Evolutionary conservation across 805 yeast species (phyloP).

Genomic region (Nakazawaea holstii): DNA sequence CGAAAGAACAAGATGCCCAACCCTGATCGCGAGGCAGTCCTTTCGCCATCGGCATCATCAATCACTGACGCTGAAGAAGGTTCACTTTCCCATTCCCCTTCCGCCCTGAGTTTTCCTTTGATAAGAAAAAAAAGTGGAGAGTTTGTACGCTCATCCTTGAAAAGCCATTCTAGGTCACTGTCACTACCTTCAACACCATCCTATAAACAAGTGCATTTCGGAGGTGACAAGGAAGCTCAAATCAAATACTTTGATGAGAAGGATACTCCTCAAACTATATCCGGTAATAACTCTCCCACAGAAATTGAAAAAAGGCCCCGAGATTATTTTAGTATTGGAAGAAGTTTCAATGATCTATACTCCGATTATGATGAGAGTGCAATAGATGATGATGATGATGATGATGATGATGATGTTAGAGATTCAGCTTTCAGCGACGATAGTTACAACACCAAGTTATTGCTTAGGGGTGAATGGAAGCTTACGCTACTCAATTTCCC

Average conservation of each 20-base stretch:
- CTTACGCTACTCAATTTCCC: conserved; percentile 37
- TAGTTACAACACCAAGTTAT: conserved; percentile 4
- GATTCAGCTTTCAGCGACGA: conserved; percentile 17
- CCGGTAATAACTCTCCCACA: conserved; percentile 59
- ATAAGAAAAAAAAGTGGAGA: conserved; percentile 87
- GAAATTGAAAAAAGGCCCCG: conserved; percentile 27
- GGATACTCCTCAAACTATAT: conserved; percentile 75
- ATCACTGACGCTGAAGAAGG: not conserved
- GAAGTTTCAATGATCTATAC: conserved; percentile 21
- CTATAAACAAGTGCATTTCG: conserved; percentile 78
- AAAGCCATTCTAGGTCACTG: conserved; percentile 20
- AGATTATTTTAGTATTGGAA: conserved; percentile 18
- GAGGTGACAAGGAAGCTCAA: conserved; percentile 57
- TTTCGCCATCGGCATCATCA: conserved; percentile 2
- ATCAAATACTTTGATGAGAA: conserved; percentile 67
- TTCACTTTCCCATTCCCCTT: not conserved
- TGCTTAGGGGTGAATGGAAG: conserved; percentile 33
- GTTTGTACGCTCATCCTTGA: conserved; percentile 68
- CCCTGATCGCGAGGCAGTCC: not conserved
- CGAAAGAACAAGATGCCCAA: conserved; percentile 2
- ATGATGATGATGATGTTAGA: conserved; percentile 12
- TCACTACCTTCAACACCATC: conserved; percentile 54
- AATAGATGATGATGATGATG: conserved; percentile 15
- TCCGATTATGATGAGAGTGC: conserved; percentile 23
- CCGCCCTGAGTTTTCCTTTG: conserved; percentile 25